phyloP scores from a whole-genome alignment of 2,329 filamentous ascomycete species.

The Fusarium sp. region DNA sequence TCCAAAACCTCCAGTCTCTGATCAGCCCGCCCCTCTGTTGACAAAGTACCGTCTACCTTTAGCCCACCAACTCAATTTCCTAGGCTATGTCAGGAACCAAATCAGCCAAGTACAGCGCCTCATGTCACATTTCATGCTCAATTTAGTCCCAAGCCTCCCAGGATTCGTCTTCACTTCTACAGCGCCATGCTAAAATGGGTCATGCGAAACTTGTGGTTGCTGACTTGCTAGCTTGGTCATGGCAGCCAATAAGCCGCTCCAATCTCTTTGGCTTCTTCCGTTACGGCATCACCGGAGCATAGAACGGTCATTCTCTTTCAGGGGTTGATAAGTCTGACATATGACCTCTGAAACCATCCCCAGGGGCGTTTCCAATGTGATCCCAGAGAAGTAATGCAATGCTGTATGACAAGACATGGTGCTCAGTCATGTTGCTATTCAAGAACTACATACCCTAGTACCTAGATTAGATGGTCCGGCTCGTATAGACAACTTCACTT shows the following conservation, averaged over 20 bases:
- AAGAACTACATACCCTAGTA: background rate
- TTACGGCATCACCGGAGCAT: slow-evolving; percentile 23
- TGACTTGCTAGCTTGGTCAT: slow-evolving; percentile 41
- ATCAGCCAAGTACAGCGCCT: slow-evolving; percentile 14
- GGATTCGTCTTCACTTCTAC: slow-evolving; percentile 5
- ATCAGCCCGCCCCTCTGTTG: slow-evolving; percentile 16
- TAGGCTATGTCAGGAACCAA: slow-evolving; percentile 22
- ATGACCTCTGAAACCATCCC: background rate
- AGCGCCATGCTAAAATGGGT: slow-evolving; percentile 21
- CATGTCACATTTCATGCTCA: slow-evolving; percentile 1
- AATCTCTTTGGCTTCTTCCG: background rate
- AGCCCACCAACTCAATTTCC: slow-evolving; percentile 24
- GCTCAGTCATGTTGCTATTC: background rate
- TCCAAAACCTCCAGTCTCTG: slow-evolving; percentile 9
- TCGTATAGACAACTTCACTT: background rate
- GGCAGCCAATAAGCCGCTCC: slow-evolving; percentile 27
- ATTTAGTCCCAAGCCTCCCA: slow-evolving; percentile 13
- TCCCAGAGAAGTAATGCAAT: background rate
- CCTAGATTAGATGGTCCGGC: background rate
- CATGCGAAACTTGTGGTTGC: slow-evolving; percentile 26
- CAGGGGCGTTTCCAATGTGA: background rate
- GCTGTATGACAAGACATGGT: background rate
- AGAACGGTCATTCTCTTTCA: slow-evolving; percentile 18
- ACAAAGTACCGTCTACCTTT: slow-evolving; percentile 31
- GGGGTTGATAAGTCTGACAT: background rate